phyloP scores from a whole-genome alignment of 208 protist species.

The Wallacemonas sp. region DNA sequence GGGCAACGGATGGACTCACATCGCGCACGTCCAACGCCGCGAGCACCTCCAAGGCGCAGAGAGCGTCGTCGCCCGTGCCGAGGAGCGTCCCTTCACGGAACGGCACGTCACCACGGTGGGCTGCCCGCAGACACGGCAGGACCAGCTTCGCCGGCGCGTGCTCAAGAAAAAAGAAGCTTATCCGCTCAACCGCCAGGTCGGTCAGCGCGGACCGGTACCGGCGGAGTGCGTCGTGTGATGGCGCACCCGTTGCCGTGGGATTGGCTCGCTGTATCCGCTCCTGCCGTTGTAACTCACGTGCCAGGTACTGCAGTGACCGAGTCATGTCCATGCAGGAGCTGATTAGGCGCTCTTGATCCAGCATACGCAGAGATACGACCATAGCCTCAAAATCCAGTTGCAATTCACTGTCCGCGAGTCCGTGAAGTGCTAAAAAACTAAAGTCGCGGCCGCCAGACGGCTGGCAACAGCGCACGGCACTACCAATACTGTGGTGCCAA shows the following conservation, averaged over 20 bases:
- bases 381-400: slow-evolving; percentile 41
- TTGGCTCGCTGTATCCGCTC: slow-evolving; percentile 12
- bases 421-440: slow-evolving; percentile 60
- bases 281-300: slow-evolving; percentile 44
- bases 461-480: slow-evolving; percentile 55
- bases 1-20: slow-evolving; percentile 9
- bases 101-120: not conserved
- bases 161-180: slow-evolving; percentile 60
- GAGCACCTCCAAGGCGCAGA: slow-evolving; percentile 68
- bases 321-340: slow-evolving; percentile 47
- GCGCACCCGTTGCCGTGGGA: not conserved
- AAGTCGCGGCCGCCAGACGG: slow-evolving; percentile 52
- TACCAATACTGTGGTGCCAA: slow-evolving; percentile 52
- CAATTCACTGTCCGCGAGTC: slow-evolving; percentile 54
- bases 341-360: slow-evolving; percentile 28
- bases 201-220: slow-evolving; percentile 33
- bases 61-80: slow-evolving; percentile 44
- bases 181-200: slow-evolving; percentile 53
- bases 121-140: no score
- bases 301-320: slow-evolving; percentile 56
- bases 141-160: not conserved
- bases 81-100: slow-evolving; percentile 1
- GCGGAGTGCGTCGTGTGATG: slow-evolving; percentile 9
- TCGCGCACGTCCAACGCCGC: slow-evolving; percentile 33
- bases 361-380: slow-evolving; percentile 21